Evolutionary conservation across 495 filamentous ascomycete species (phyloP).

Genomic region (Extremus antarcticus): DNA sequence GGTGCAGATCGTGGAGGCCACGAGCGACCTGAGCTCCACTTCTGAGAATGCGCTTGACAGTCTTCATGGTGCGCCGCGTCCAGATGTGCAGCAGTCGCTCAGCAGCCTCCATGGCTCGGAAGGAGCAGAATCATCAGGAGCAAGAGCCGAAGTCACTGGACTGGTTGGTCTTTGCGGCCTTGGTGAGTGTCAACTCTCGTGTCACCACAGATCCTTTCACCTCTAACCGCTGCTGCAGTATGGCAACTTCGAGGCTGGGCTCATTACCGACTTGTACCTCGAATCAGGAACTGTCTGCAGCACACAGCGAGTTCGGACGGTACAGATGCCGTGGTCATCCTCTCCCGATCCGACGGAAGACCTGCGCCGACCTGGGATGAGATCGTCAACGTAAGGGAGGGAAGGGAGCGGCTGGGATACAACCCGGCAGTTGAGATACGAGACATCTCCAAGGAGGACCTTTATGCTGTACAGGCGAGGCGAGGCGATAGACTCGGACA

Average conservation of each 20-base stretch:
- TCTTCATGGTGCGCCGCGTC: no score
- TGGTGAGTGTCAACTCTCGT: no score
- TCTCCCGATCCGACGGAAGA: constrained; percentile 7
- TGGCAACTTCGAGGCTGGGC: background rate
- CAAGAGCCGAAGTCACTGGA: constrained; percentile 1
- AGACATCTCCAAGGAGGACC: constrained; percentile 7
- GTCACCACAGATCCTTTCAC: no score
- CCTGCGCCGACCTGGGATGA: constrained; percentile 6
- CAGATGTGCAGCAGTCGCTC: no score
- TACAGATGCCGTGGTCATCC: background rate
- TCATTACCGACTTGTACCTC: background rate
- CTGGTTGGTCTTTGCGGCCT: constrained; percentile 1
- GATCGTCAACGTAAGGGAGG: constrained; percentile 8
- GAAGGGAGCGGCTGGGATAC: constrained; percentile 13
- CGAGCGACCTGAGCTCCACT: no score
- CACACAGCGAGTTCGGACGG: background rate
- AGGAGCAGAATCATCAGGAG: no score
- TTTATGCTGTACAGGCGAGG: constrained; percentile 8
- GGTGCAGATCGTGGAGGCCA: no score
- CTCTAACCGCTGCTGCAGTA: background rate
- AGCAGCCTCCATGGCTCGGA: no score
- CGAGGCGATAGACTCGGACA: background rate
- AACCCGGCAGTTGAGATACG: constrained; percentile 13
- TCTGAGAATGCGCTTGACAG: no score
- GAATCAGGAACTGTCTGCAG: background rate